These are phyloP conservation scores for Rasamsonia emersonii DNA, from an alignment of 2,329 filamentous ascomycete species.

Conservation along the genomic window DNA sequence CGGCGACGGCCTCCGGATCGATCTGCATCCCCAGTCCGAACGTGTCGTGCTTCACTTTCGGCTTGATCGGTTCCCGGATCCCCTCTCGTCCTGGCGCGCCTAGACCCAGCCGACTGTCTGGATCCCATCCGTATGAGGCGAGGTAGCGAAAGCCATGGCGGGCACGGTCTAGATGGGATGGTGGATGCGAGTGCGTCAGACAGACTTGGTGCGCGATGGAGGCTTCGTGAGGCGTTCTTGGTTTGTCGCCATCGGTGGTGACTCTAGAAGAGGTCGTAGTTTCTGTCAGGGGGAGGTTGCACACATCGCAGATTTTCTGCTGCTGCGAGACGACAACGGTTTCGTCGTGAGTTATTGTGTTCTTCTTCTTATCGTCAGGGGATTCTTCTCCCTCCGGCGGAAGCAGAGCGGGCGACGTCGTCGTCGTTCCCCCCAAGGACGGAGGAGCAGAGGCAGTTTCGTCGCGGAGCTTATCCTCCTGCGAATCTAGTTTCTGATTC, in stretches of 20 bases:
- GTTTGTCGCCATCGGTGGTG: constrained; percentile 2
- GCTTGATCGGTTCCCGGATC: constrained; percentile 66
- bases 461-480: constrained; percentile 1
- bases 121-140: constrained; percentile 51
- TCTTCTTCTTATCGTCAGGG: not conserved
- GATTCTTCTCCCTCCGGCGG: not conserved
- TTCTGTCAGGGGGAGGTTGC: constrained; percentile 46
- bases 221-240: constrained; percentile 39
- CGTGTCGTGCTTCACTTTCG: constrained; percentile 62
- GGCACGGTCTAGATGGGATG: constrained; percentile 50
- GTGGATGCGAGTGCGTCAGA: constrained; percentile 48
- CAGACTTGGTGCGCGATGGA: constrained; percentile 50
- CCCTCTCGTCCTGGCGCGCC: constrained; percentile 60
- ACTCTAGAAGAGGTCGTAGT: constrained; percentile 15
- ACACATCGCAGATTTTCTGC: constrained; percentile 43
- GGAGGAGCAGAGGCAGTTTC: constrained; percentile 4
- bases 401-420: not conserved
- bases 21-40: constrained; percentile 58
- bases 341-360: too few relatives aligned
- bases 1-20: constrained; percentile 16
- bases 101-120: constrained; percentile 57
- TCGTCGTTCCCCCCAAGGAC: constrained; percentile 10
- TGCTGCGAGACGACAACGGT: not conserved
- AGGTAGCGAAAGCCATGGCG: constrained; percentile 49
- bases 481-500: constrained; percentile 6